Evolutionary conservation across 2,329 filamentous ascomycete species (phyloP), one percentile per base, ranked within the genome.

Genomic region (Macrophomina tecta): DNA sequence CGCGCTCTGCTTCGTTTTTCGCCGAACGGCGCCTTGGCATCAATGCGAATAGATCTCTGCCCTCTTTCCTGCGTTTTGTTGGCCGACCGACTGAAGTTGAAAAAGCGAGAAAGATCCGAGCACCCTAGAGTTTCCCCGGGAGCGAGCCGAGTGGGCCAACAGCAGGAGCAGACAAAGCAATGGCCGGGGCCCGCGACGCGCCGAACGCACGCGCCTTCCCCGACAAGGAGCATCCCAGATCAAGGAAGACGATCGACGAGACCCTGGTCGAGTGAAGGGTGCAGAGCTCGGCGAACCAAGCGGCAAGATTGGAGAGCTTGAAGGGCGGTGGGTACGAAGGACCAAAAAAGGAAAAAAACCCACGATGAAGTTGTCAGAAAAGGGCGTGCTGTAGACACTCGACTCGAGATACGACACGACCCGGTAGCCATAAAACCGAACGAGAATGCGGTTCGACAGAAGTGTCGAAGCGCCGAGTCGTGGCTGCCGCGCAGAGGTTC

Each of bases 191-290:
- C 9, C 16, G 42, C 42, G 16, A 9, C 42, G 42, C 42, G 42
- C 42, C 42, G 23, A 38, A 12, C 7, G 36, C 36, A 38, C 23
- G 36, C 36, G 36, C 11, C 7, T 7, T 38, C 11, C 16, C 48
- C 48, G 30, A 53, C 51, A 53, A 53, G 51, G 51, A 36, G 28
- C 28, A 53, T 36, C 51, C 51, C 30, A n/a, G 51, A 53, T 53
- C 30, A 30, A 53, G 51, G 51, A 53, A 53, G 30, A 36, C 8
- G 30, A 53, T 53, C 51, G 51, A 53, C 51, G 16, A 36, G 11
- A 53, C 30, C 51, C 51, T 53, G 51, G 51, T 14, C 42, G 11
- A 5, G 42, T 45, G 12, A n/a, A 45, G 42, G 16, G 6, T n/a
- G 42, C 16, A 1, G 12, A 45, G 42, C 42, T 5, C 8, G 11